These are phyloP conservation scores for Aschersonia sp. DNA, from an alignment of 2,329 filamentous ascomycete species.

Conservation along the genomic window DNA sequence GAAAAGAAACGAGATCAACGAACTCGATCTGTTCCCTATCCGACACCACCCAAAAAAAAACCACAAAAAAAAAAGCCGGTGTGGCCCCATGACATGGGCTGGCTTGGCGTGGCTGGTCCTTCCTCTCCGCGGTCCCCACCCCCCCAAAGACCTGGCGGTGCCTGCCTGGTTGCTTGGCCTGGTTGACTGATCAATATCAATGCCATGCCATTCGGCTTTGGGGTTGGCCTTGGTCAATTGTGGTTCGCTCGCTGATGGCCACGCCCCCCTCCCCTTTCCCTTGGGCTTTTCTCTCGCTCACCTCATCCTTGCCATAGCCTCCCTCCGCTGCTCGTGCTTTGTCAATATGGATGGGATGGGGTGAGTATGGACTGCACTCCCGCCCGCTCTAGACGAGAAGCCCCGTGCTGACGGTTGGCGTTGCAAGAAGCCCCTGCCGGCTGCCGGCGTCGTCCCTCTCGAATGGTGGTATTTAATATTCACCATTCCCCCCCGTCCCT, in stretches of 20 bases:
- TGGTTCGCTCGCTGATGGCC: not conserved
- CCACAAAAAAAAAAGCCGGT: not conserved
- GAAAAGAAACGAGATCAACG: too few species aligned
- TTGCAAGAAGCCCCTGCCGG: not conserved
- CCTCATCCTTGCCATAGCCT: not conserved
- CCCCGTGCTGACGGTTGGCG: not conserved
- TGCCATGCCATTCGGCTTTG: not conserved
- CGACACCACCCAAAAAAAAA: too few species aligned
- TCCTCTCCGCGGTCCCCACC: not conserved
- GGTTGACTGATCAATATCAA: not conserved
- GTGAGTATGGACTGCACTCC: not conserved
- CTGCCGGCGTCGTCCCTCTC: not conserved
- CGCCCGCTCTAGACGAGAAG: not conserved
- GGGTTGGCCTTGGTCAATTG: not conserved
- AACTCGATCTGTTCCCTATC: too few species aligned
- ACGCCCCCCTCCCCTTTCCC: not conserved
- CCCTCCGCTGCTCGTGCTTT: not conserved
- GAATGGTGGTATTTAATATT: slow-evolving; percentile 6
- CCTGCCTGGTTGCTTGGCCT: not conserved
- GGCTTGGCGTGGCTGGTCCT: not conserved
- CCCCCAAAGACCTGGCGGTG: too few species aligned
- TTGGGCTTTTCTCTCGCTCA: not conserved
- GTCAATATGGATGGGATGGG: not conserved
- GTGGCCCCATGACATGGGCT: not conserved
- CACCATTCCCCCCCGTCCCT: slow-evolving; percentile 2